Evolutionary conservation across 129 eudicot species (phyloP), one percentile per base, ranked within the genome.

Genomic region (Apium graveolens): DNA sequence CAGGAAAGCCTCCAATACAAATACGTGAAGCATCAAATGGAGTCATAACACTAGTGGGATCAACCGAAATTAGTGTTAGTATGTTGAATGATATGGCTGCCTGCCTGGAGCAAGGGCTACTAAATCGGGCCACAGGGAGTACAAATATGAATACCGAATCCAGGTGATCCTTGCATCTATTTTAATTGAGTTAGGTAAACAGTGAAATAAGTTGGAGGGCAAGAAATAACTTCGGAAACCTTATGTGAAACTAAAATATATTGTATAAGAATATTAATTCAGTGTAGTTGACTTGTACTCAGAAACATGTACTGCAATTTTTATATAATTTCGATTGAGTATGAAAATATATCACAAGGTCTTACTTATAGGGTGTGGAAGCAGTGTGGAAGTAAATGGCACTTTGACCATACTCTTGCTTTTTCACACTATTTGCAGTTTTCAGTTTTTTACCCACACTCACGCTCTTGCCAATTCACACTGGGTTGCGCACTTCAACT

Each of bases 61-160:
- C 97, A 34, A 96, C 97, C 42, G 99, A 96, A 83, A 82, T 90
- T 53, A 86, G 90, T 79, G 99, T 96, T 32, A 90, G 86, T 77
- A 84, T 97, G 17, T 84, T 96, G 55, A 96, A 87, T 85, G 97
- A 96, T 84, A 96, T 96, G 99, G 89, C 90, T 53, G 89, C 88
- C 77, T 96, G 96, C 85, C 86, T 96, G 35, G 99, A 90, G 77
- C 95, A 92, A 76, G 99, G 99, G 79, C 89, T 97, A 9, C 77
- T 96, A 76, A 90, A 88, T 88, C 83, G 99, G 87, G 99, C 99
- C 45, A 96, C 99, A 0, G 99, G 99, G 79, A 96, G 99, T 83
- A 96, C 99, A 78, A 92, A 96, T 85, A 96, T 96, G 99, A 96
- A 96, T 79, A 90, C 88, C 80, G 97, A 96, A 82, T 96, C 99